Percentiles rank a stretch among this genome's conserved stretches.
Conservation (phyloP, 441 rosid species). For the Kokia cookei region DNA sequence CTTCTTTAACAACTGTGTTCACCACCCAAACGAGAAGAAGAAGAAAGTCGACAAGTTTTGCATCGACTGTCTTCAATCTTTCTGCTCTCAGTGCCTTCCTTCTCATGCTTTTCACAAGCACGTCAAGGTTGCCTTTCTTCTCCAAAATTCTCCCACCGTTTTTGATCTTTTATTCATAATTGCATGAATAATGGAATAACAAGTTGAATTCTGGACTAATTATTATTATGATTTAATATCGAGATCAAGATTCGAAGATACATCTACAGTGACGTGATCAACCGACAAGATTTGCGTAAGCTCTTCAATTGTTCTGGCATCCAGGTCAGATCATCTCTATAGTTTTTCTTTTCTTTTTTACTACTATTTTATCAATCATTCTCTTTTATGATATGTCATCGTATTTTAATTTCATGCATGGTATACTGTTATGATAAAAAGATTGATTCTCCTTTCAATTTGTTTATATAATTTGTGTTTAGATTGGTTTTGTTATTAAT, state of each 20-base stretch:
- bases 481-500: no score
- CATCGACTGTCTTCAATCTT: conserved; percentile 9
- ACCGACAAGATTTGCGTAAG: conserved; percentile 22
- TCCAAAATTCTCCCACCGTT: not conserved
- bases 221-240: not conserved
- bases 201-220: not conserved
- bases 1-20: conserved; percentile 9
- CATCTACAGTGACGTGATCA: conserved; percentile 22
- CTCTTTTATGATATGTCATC: not conserved
- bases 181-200: not conserved
- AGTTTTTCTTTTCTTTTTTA: no score
- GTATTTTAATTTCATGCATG: no score
- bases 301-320: conserved; percentile 26
- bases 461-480: no score
- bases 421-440: no score
- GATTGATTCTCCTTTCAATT: no score
- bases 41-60: conserved; percentile 19
- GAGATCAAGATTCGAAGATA: conserved; percentile 18
- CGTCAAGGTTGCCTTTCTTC: not conserved
- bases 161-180: not conserved
- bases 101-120: conserved; percentile 6
- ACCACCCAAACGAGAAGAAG: conserved; percentile 10
- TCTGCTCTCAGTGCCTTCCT: conserved; percentile 5
- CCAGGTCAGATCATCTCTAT: conserved; percentile 2
- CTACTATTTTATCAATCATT: not conserved